A percentile compares a stretch with the other conserved stretches of the same genome.
phyloP scores from a whole-genome alignment of 495 filamentous ascomycete species.

The Ramalina intermedia region DNA sequence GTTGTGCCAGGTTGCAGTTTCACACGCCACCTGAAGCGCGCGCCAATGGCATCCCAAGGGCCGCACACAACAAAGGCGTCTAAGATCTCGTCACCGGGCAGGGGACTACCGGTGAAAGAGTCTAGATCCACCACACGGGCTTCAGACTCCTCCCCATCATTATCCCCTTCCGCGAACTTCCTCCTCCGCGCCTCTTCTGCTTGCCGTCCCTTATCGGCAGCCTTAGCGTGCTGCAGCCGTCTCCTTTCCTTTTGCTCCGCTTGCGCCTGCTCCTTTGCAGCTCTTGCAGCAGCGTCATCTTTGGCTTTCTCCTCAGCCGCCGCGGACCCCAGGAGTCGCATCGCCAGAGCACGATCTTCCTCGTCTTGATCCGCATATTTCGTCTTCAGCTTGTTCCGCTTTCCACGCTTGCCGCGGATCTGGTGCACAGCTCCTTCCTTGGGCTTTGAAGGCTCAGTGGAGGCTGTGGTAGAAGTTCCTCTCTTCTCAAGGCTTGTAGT shows the following conservation, averaged over 20 bases:
- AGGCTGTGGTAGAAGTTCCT: slow-evolving; percentile 4
- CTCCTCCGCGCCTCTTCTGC: slow-evolving; percentile 43
- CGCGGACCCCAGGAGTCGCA: slow-evolving; percentile 64
- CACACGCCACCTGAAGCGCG: slow-evolving; percentile 69
- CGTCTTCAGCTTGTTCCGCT: slow-evolving; percentile 70
- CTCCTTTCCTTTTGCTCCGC: slow-evolving; percentile 56
- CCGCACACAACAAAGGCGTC: slow-evolving; percentile 83
- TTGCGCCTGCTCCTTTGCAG: slow-evolving; percentile 43
- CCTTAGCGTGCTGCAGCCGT: slow-evolving; percentile 61
- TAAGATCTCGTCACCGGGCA: slow-evolving; percentile 75
- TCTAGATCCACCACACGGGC: slow-evolving; percentile 48
- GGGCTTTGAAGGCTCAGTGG: background rate
- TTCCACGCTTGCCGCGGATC: slow-evolving; percentile 66
- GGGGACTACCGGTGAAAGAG: slow-evolving; percentile 57
- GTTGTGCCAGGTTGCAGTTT: slow-evolving; percentile 81
- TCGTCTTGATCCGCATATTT: slow-evolving; percentile 96
- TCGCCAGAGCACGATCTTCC: slow-evolving; percentile 71
- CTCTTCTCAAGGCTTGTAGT: slow-evolving; percentile 8
- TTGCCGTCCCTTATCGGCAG: slow-evolving; percentile 47
- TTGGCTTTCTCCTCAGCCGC: slow-evolving; percentile 38
- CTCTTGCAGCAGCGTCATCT: slow-evolving; percentile 35
- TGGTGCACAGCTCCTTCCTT: background rate
- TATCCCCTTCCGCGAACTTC: slow-evolving; percentile 32
- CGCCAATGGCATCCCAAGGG: slow-evolving; percentile 64
- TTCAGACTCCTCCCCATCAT: slow-evolving; percentile 34